Conservation (phyloP, 805 yeast genomes). For the Lipomyces anomalus region DNA sequence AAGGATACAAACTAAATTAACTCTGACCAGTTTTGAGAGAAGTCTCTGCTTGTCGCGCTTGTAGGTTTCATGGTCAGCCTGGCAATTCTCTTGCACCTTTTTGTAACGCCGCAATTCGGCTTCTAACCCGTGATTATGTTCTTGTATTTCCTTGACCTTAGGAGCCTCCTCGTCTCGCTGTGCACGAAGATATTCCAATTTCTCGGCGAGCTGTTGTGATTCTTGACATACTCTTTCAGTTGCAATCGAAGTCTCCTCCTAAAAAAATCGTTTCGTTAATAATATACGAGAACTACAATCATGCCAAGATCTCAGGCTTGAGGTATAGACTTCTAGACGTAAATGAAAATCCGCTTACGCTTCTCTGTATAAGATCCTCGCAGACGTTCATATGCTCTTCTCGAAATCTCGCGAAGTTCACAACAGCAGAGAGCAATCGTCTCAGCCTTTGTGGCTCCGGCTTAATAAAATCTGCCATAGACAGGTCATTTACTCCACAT, state of each 20-base stretch:
- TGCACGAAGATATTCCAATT: slow-evolving; percentile 16
- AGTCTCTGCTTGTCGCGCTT: slow-evolving; percentile 56
- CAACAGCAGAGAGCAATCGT: slow-evolving; percentile 71
- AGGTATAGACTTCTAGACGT: too few species aligned
- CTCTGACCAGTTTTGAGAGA: slow-evolving; percentile 49
- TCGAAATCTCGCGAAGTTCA: slow-evolving; percentile 78
- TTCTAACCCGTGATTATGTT: slow-evolving; percentile 54
- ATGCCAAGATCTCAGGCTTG: too few species aligned
- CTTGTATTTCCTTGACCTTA: slow-evolving; percentile 37
- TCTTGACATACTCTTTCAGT: slow-evolving; percentile 17
- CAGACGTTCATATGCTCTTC: slow-evolving; percentile 70
- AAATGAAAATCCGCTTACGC: slow-evolving; percentile 33
- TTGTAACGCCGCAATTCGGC: slow-evolving; percentile 56
- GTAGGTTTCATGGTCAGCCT: slow-evolving; percentile 57
- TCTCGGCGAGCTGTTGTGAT: slow-evolving; percentile 5
- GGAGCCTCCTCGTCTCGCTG: slow-evolving; percentile 27
- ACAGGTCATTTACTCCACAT: slow-evolving; percentile 75
- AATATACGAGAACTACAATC: too few species aligned
- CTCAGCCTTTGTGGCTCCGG: slow-evolving; percentile 68
- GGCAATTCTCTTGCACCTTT: slow-evolving; percentile 54
- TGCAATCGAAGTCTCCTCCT: slow-evolving; percentile 18
- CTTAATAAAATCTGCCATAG: slow-evolving; percentile 62
- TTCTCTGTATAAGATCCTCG: slow-evolving; percentile 52
- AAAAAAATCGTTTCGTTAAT: too few species aligned
- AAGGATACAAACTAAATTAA: too few species aligned